A percentile compares a stretch with the other conserved stretches of the same genome.
Conservation (phyloP, 768 basidiomycete genomes). For the Lyophyllum semitale region DNA sequence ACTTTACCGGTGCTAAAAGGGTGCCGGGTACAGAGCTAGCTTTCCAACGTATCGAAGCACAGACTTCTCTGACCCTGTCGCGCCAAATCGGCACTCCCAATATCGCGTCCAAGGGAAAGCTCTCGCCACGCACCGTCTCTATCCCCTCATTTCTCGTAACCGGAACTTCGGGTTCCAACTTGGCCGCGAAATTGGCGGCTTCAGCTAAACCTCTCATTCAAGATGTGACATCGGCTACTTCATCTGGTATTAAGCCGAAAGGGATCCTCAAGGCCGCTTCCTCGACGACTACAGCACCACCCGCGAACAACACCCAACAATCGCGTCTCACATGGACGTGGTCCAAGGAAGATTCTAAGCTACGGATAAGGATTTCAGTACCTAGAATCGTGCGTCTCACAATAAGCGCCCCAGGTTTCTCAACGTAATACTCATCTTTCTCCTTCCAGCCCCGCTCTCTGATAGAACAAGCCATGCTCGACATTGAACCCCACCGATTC, state of each 20-base stretch:
- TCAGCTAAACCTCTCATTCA: constrained; percentile 47
- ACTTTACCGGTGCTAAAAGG: not conserved
- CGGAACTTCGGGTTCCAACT: constrained; percentile 12
- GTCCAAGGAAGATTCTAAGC: constrained; percentile 38
- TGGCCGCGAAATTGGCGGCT: not conserved
- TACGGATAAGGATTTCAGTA: constrained; percentile 54
- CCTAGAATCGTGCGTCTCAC: constrained; percentile 55
- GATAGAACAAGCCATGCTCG: constrained; percentile 53
- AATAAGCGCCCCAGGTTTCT: not conserved
- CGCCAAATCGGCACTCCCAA: constrained; percentile 74
- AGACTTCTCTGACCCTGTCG: constrained; percentile 60
- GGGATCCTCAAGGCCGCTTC: constrained; percentile 43
- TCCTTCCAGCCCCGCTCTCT: constrained; percentile 44
- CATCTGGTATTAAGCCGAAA: constrained; percentile 28
- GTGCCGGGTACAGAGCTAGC: constrained; percentile 53
- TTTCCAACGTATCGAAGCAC: constrained; percentile 66
- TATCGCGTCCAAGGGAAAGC: constrained; percentile 75
- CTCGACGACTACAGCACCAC: constrained; percentile 3
- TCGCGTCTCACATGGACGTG: constrained; percentile 55
- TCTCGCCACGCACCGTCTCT: constrained; percentile 54
- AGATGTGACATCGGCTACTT: constrained; percentile 29
- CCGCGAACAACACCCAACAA: constrained; percentile 8
- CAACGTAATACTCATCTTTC: not conserved
- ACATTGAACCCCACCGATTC: constrained; percentile 65
- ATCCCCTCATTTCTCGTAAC: constrained; percentile 49